Evolutionary conservation across 192 early-diverging fungal genomes (phyloP), one percentile per base, ranked within the genome.

Genomic region (Paraglomus occultum): DNA sequence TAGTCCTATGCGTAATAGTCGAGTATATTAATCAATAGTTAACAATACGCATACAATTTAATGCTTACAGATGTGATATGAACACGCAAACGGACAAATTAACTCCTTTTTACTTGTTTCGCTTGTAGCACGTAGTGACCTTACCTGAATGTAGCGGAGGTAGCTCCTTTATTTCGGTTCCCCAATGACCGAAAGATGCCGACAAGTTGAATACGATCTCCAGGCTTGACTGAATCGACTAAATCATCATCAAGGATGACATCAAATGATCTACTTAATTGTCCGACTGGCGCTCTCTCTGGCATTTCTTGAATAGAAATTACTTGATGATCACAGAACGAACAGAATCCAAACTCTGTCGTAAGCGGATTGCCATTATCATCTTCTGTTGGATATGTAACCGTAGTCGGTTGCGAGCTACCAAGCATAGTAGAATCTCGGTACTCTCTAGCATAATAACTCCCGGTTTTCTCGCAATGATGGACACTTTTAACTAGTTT

Each of bases 241-340:
- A 99, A 80, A 77, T 99, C 97, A 75, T 95, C 95, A 73, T 98
- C 95, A 65, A 98, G 79, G 53, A 98, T 87, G 11, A 99, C 85
- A 77, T 99, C 97, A 58, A 98, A 82, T 12, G 94, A 94, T 4
- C 95, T 87, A 40, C 95, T 94, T 70, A 99, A 80, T 77, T 94
- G 90, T 18, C 97, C 96, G 6, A 94, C 90, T 14, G 95, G 95
- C 8, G 96, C 91, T 18, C 96, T 87, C 77, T 99, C 97, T 0
- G 97, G 97, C 96, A 99, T 99, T 82, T 99, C 97, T 78, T 99
- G 97, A 50, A 99, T 85, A 43, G 87, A 92, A 55, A 97, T 87
- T 8, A 87, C 91, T 77, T 99, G 97, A 75, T 92, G 92, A 78
- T 98, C 95, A 42, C 91, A 80, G 78, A 96, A 99, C 10, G 86